phyloP scores from a whole-genome alignment of 352 stramenopile genomes.

The Phytophthora pinifolia region DNA sequence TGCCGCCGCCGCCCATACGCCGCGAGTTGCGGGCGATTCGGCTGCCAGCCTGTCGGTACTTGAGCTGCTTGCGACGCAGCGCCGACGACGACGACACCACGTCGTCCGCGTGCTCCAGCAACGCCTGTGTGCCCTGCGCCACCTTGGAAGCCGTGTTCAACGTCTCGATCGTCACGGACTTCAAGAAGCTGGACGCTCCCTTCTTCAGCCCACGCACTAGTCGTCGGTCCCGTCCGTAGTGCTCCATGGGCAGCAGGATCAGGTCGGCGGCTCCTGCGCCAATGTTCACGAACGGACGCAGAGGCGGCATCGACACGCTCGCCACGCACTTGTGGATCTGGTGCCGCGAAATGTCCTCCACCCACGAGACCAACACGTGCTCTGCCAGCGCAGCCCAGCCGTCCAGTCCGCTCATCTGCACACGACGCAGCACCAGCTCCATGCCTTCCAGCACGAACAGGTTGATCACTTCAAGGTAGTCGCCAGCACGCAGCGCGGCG shows the following conservation, averaged over 20 bases:
- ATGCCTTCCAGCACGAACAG: conserved; percentile 88
- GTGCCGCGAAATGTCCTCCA: conserved; percentile 86
- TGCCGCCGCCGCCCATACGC: conserved; percentile 73
- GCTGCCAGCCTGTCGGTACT: conserved; percentile 77
- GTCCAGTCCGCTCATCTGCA: conserved; percentile 82
- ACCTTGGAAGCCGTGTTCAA: conserved; percentile 85
- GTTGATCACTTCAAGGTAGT: conserved; percentile 91
- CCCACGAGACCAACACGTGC: conserved; percentile 82
- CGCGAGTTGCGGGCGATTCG: conserved; percentile 82
- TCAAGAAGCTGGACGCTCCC: conserved; percentile 85
- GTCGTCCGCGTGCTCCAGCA: conserved; percentile 84
- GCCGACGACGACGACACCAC: conserved; percentile 70
- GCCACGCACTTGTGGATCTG: conserved; percentile 90
- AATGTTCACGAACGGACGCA: conserved; percentile 88
- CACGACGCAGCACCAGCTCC: conserved; percentile 83
- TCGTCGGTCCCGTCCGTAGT: conserved; percentile 81
- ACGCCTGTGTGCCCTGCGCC: conserved; percentile 75
- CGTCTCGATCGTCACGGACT: conserved; percentile 88
- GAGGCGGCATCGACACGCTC: conserved; percentile 83
- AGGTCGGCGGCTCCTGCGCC: conserved; percentile 81
- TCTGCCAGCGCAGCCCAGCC: conserved; percentile 73
- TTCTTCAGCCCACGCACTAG: conserved; percentile 86
- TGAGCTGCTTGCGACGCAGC: conserved; percentile 67
- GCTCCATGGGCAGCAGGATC: conserved; percentile 85
- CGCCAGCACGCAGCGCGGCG: conserved; percentile 71